phyloP scores from a whole-genome alignment of 257 asterid genomes.

The Ballota nigra region DNA sequence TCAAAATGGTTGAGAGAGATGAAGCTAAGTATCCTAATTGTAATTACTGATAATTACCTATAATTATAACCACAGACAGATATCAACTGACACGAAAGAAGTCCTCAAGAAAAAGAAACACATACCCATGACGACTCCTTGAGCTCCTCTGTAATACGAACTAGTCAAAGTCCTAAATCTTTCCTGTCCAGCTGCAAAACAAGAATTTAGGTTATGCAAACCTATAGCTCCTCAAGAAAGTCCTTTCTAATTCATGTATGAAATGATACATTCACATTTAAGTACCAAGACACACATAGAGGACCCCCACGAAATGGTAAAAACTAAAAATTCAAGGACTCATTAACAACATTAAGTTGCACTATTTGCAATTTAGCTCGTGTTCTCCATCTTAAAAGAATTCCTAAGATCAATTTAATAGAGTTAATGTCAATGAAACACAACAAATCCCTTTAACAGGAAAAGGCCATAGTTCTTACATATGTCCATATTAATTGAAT shows the following conservation, averaged over 20 bases:
- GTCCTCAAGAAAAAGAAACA: background rate
- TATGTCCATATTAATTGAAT: background rate
- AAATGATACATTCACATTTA: background rate
- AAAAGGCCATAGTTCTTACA: background rate
- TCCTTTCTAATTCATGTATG: background rate
- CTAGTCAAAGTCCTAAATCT: conserved; percentile 68
- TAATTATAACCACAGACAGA: background rate
- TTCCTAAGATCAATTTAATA: too few relatives aligned
- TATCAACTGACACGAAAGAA: background rate
- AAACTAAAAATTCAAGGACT: background rate
- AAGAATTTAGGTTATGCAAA: conserved; percentile 9
- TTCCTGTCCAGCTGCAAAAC: conserved; percentile 65
- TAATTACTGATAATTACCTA: background rate
- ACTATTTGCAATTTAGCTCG: background rate
- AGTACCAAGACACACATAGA: background rate
- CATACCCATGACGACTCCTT: conserved; percentile 68
- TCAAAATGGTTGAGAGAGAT: too few relatives aligned
- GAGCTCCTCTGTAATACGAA: conserved; percentile 71
- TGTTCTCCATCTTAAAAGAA: background rate
- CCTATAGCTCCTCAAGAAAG: background rate
- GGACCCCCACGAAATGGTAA: background rate
- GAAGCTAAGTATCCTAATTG: background rate
- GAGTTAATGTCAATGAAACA: background rate
- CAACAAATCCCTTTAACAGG: background rate
- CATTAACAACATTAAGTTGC: background rate